These are phyloP conservation scores for Leccinum truebloodii DNA, from an alignment of 768 basidiomycete genomes.

Conservation along the genomic window DNA sequence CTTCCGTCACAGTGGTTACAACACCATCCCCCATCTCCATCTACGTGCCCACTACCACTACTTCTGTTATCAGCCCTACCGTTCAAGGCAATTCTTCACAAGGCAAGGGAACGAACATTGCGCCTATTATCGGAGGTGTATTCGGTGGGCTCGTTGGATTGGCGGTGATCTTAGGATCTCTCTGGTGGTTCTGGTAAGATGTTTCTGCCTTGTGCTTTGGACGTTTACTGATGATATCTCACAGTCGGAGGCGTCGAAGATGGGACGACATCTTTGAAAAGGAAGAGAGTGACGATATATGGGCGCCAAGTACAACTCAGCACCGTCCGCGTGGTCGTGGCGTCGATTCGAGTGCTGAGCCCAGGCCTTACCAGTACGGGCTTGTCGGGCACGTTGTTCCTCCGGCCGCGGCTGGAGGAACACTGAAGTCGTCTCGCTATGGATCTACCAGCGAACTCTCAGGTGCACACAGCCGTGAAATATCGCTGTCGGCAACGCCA, in stretches of 20 bases:
- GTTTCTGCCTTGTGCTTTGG: conserved; percentile 4
- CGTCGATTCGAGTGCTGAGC: conserved; percentile 37
- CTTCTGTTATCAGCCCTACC: conserved; percentile 15
- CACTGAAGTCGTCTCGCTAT: conserved; percentile 37
- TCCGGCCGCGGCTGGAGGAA: conserved; percentile 31
- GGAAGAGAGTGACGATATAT: conserved; percentile 34
- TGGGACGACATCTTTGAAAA: conserved; percentile 58
- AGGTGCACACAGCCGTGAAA: conserved; percentile 24
- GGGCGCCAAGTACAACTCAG: conserved; percentile 18
- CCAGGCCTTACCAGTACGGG: conserved; percentile 63
- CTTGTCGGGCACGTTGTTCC: conserved; percentile 48
- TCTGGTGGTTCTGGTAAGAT: conserved; percentile 55
- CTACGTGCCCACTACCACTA: conserved; percentile 21
- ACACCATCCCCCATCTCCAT: conserved; percentile 35
- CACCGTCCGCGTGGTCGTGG: conserved; percentile 28
- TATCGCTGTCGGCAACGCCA: conserved; percentile 28
- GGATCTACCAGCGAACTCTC: conserved; percentile 23
- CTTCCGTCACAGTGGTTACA: conserved; percentile 38
- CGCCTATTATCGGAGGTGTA: conserved; percentile 53
- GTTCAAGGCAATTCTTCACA: conserved; percentile 16
- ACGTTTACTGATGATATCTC: conserved; percentile 11
- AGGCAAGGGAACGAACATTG: conserved; percentile 35
- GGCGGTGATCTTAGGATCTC: conserved; percentile 41
- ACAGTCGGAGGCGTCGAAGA: conserved; percentile 44
- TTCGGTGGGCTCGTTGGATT: conserved; percentile 57